A percentile compares a stretch with the other conserved stretches of the same genome.
Evolutionary conservation across 306 rosid genomes (phyloP).

Genomic region (Quercus dentata): DNA sequence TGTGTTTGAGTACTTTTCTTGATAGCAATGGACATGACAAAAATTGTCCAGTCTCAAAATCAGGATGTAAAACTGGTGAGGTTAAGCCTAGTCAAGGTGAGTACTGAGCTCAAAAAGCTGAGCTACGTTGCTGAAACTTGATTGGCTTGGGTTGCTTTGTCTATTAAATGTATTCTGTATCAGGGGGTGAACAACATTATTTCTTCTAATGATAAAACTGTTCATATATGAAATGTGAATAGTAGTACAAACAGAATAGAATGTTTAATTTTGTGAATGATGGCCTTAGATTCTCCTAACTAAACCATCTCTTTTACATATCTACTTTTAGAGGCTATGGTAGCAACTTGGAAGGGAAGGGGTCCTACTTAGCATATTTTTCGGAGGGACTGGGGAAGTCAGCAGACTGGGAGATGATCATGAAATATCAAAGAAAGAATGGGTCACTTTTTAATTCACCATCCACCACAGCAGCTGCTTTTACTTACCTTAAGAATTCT

Average conservation of each 20-base stretch:
- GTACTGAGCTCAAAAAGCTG: too few species aligned
- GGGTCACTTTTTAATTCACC: slow-evolving; percentile 91
- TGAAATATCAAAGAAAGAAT: slow-evolving; percentile 79
- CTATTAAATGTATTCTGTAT: too few species aligned
- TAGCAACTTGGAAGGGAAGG: slow-evolving; percentile 61
- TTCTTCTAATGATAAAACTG: neutral
- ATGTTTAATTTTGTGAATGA: neutral
- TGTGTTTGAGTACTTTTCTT: neutral
- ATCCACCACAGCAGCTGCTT: slow-evolving; percentile 75
- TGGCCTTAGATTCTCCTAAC: neutral
- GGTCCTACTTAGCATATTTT: slow-evolving; percentile 70
- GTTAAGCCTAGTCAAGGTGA: neutral
- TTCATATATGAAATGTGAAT: neutral
- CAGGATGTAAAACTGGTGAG: neutral
- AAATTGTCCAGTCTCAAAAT: neutral
- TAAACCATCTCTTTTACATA: neutral
- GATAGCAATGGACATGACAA: neutral
- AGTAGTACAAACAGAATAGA: neutral
- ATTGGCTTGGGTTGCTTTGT: too few species aligned
- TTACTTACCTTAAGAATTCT: slow-evolving; percentile 50
- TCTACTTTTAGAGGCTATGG: slow-evolving; percentile 35
- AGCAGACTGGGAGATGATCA: slow-evolving; percentile 54
- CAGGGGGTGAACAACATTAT: neutral
- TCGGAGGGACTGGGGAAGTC: slow-evolving; percentile 66
- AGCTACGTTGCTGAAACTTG: too few species aligned